Evolutionary conservation across 129 eudicot species (phyloP).

Genomic region (Chrysanthemum seticuspe): DNA sequence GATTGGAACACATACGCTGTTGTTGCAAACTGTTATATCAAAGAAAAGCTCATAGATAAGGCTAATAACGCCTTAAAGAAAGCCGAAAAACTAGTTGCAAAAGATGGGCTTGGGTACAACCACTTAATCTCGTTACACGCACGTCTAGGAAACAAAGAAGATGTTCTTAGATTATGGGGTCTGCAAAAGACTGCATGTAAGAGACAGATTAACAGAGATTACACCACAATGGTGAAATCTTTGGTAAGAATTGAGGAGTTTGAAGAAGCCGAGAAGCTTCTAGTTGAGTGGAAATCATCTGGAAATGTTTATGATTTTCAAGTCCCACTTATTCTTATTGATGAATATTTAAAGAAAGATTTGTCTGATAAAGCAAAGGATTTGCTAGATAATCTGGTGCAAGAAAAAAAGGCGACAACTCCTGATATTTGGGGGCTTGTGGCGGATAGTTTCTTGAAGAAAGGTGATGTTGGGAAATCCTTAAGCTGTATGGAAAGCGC

Average conservation of each 20-base stretch:
- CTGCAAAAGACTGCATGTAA: conserved; percentile 54
- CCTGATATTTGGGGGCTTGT: conserved; percentile 53
- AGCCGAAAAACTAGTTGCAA: conserved; percentile 63
- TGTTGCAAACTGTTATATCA: conserved; percentile 58
- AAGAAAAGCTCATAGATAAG: conserved; percentile 45
- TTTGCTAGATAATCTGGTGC: conserved; percentile 34
- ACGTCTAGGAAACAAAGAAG: conserved; percentile 48
- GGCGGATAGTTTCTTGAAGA: conserved; percentile 48
- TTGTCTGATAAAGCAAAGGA: conserved; percentile 51
- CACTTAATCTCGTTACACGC: conserved; percentile 72
- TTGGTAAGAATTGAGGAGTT: conserved; percentile 57
- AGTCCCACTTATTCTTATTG: conserved; percentile 44
- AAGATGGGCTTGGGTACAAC: conserved; percentile 65
- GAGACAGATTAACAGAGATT: conserved; percentile 65
- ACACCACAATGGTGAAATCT: conserved; percentile 49
- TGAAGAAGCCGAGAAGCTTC: conserved; percentile 64
- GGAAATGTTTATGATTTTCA: conserved; percentile 69
- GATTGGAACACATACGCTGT: conserved; percentile 93
- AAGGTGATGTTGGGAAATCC: conserved; percentile 41
- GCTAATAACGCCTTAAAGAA: conserved; percentile 49
- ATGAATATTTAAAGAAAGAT: conserved; percentile 47
- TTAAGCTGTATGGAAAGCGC: conserved; percentile 44
- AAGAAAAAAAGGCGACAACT: conserved; percentile 30
- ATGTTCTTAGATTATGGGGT: conserved; percentile 69
- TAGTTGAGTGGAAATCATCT: conserved; percentile 64